Base-by-base conservation (phyloP, 805 yeast genomes). In the Torulaspora franciscae region DNA sequence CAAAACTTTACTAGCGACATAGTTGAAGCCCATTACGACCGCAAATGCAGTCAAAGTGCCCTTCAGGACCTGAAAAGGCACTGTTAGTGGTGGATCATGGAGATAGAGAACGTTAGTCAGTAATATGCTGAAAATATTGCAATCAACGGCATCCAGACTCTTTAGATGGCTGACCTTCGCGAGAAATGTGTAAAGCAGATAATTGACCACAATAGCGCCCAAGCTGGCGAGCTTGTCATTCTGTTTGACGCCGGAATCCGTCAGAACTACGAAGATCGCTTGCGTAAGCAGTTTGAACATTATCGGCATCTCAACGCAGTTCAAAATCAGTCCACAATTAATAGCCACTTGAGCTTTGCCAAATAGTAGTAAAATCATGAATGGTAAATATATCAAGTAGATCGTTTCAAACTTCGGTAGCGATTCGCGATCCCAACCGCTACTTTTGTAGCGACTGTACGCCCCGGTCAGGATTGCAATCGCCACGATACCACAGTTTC, bases 101-200 rank as follows among this genome's bases (percentile, higher is more conserved):
- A 70, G 45, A 40, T 43, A 65, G n/a, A 70, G 39, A 7, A 63
- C 45, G 41, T 71, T 69, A 1, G 70, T 63, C 8, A 67, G 39
- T 24, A 67, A 43, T 14, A 68, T 59, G 44, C 71, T 64, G 52
- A 71, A 71, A 13, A 71, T 24, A 24, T 67, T 61, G 37, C 68
- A 68, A 33, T 70, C 75, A 10, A 69, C 59, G 6, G 48, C 44
- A 43, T 67, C 70, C 43, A 70, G 54, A 35, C 73, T 69, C 52
- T 65, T 68, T 46, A 66, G 47, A 34, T 66, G 55, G 8, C 72
- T 59, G 6, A 68, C 49, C 22, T 46, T 46, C 1, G 57, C 54
- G 14, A 71, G 46, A 2, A 55, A 36, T n/a, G 44, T 53, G 27
- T 61, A 55, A 7, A 68, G 36, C 4, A 47, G 34, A 17, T 50